Conservation (phyloP, 371 early-diverging fungal genomes). For the Conidiobolus coronatus region DNA sequence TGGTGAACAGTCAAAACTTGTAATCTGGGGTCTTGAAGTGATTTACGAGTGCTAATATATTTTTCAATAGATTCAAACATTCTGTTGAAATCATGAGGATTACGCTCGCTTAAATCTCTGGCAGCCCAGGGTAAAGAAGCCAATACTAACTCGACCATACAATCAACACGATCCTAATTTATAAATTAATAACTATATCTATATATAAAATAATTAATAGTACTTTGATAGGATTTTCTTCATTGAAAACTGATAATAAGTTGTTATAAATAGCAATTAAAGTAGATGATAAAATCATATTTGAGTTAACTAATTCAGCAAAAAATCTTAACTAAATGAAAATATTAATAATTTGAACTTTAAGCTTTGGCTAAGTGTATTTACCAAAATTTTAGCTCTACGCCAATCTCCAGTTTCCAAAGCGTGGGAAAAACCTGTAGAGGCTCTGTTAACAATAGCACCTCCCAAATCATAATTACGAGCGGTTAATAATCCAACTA, state of each 20-base stretch:
- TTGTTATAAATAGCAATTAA: constrained; percentile 31
- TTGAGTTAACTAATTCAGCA: constrained; percentile 53
- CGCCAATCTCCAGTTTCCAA: not conserved
- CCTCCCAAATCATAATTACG: not conserved
- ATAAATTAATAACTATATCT: not conserved
- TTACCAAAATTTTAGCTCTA: not conserved
- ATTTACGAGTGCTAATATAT: constrained; percentile 33
- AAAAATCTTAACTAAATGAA: constrained; percentile 37
- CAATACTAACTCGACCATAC: constrained; percentile 41
- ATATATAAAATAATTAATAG: not conserved
- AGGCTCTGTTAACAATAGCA: not conserved
- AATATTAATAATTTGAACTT: not conserved
- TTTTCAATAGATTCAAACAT: constrained; percentile 25
- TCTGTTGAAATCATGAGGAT: constrained; percentile 27
- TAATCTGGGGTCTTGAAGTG: constrained; percentile 13
- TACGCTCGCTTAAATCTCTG: constrained; percentile 17
- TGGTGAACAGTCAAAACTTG: constrained; percentile 27
- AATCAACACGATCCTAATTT: constrained; percentile 33
- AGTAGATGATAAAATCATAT: constrained; percentile 39
- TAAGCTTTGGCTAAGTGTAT: not conserved
- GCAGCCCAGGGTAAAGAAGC: constrained; percentile 55
- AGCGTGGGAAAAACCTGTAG: not conserved
- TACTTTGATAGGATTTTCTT: constrained; percentile 23
- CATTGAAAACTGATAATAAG: constrained; percentile 28
- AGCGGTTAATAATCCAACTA: not conserved